Conservation (phyloP, 768 basidiomycete species). For the Pleurotus citrinopileatus region DNA sequence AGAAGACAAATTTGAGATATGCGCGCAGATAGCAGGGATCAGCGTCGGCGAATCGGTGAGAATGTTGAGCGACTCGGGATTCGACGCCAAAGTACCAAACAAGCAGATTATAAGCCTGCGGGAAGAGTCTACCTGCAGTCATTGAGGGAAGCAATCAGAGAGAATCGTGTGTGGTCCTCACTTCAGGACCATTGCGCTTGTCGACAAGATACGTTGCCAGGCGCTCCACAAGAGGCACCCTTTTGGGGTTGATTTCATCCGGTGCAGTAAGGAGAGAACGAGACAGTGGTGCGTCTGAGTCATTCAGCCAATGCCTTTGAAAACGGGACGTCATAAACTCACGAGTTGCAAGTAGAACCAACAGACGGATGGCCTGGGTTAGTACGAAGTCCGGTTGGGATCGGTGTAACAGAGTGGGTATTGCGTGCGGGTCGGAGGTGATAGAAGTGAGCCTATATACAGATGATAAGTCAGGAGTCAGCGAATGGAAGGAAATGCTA, state of each 20-base stretch:
- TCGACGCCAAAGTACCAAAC: constrained; percentile 38
- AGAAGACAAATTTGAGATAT: constrained; percentile 47
- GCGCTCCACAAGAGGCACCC: constrained; percentile 43
- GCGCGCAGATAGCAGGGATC: constrained; percentile 63
- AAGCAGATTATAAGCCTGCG: constrained; percentile 37
- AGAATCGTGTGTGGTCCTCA: no score
- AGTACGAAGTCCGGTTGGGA: constrained; percentile 54
- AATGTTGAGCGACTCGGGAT: constrained; percentile 32
- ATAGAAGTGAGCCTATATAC: constrained; percentile 39
- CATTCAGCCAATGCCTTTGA: constrained; percentile 7
- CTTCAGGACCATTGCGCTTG: constrained; percentile 37
- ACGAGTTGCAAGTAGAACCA: constrained; percentile 57
- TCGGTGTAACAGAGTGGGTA: constrained; percentile 47
- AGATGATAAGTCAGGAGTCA: constrained; percentile 8
- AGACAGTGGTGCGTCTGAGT: constrained; percentile 39
- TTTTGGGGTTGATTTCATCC: constrained; percentile 21
- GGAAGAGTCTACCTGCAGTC: constrained; percentile 1
- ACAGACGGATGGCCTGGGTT: constrained; percentile 41
- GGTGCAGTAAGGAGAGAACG: constrained; percentile 39
- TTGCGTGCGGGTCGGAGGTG: constrained; percentile 33
- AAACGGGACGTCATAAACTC: constrained; percentile 21
- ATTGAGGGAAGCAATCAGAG: neutral
- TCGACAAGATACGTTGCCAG: constrained; percentile 50
- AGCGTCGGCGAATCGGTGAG: constrained; percentile 49
- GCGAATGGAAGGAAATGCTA: constrained; percentile 7